Evolutionary conservation across 2,329 filamentous ascomycete species (phyloP), one percentile per base, ranked within the genome.

Genomic region (Trichoderma sp.): DNA sequence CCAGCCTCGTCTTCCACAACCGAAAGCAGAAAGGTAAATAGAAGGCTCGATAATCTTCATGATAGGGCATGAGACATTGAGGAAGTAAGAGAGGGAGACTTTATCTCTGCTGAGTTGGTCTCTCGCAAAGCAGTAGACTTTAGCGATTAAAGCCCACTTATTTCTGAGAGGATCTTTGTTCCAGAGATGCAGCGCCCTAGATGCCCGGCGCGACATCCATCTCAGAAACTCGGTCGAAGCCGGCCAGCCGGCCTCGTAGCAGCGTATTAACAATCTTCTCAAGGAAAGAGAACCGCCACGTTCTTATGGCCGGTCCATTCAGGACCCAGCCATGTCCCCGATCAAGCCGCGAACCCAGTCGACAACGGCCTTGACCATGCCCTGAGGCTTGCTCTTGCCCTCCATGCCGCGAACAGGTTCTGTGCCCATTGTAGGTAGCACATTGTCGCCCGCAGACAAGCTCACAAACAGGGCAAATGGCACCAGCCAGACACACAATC

Each of bases 401-500:
- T 84, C 82, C 6, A 81, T 80, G 28, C 83, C 84, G 14, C 82
- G 83, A 9, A 83, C 80, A 3, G 87, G 86, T 67, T 87, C 85
- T 74, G 89, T 93, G 14, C 94, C 93, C 88, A 98, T 98, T 8
- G 91, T 97, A 0, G 96, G 96, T 66, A 99, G 84, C 4, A 98
- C 93, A 79, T 98, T 98, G 79, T 99, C 96, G 70, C 94, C 94
- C 0, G 96, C 96, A 21, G 93, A 97, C 56, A 99, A 83, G 77
- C 93, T 97, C 65, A 99, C 95, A 79, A 99, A 99, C 15, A 99
- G 86, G 18, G 95, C 91, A 79, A 99, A 99, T 0, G 96, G 96
- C 0, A 98, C 93, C 1, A 99, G 87, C 96, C 96, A 99, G 0
- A 99, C 95, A 77, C 95, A 97, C 2, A 99, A 85, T 0, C 96